Evolutionary conservation across 2,329 filamentous ascomycete genomes (phyloP).

Genomic region (Penicillium sp.): DNA sequence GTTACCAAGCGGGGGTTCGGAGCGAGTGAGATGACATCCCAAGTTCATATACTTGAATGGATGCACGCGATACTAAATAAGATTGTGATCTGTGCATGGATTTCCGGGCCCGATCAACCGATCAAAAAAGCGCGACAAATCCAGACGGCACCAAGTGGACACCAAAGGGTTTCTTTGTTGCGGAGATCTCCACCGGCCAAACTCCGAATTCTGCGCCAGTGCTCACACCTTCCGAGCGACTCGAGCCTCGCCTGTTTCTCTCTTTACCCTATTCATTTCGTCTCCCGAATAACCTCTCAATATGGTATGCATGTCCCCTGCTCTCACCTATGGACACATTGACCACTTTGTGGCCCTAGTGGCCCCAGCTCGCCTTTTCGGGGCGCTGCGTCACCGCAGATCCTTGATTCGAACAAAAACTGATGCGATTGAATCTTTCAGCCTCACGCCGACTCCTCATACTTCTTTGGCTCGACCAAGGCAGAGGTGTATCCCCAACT

Average conservation of each 20-base stretch:
- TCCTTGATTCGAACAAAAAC: not conserved
- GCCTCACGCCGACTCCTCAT: conserved; percentile 50
- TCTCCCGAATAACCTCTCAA: not conserved
- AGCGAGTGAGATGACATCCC: not conserved
- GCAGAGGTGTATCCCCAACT: conserved; percentile 44
- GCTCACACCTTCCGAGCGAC: not conserved
- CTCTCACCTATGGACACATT: not conserved
- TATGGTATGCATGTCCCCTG: conserved; percentile 1
- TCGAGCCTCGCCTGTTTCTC: not conserved
- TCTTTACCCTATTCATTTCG: not conserved
- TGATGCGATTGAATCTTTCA: conserved; percentile 18
- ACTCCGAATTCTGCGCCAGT: not conserved
- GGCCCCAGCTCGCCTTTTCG: not conserved
- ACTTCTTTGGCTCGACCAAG: conserved; percentile 43
- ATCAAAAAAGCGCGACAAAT: not conserved
- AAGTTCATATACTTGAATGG: no score
- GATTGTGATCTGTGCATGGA: not conserved
- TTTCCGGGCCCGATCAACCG: not conserved
- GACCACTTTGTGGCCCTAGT: not conserved
- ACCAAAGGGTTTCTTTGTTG: not conserved
- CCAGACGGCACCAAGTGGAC: not conserved
- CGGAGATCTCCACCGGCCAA: not conserved
- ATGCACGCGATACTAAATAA: no score
- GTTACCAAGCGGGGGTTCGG: conserved; percentile 1
- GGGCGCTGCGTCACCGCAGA: conserved; percentile 1